Conservation (phyloP, 805 yeast genomes). For the Ogataea paraovalis region DNA sequence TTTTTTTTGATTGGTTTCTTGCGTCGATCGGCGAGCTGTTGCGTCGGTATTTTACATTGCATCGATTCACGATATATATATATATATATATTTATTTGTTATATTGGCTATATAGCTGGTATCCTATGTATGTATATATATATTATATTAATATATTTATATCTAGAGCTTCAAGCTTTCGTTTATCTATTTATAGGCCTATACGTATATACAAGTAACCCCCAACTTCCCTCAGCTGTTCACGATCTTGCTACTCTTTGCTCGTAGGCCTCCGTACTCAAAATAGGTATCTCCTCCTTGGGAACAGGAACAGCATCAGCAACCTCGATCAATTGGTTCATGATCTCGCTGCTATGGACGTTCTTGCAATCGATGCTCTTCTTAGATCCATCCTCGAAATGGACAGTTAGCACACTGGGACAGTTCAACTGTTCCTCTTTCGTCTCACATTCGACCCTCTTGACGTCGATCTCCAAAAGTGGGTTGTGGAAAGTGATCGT, state of each 20-base stretch:
- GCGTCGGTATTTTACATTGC: too few relatives aligned
- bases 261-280: constrained; percentile 7
- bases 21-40: background rate
- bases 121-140: too few relatives aligned
- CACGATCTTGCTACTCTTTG: constrained; percentile 2
- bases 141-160: too few relatives aligned
- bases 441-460: constrained; percentile 43
- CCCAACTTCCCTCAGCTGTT: background rate
- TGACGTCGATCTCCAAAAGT: constrained; percentile 54
- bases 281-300: constrained; percentile 39
- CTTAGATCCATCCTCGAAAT: constrained; percentile 35
- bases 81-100: too few relatives aligned
- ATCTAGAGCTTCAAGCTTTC: too few relatives aligned
- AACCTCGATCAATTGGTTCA: constrained; percentile 47
- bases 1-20: background rate
- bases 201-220: background rate
- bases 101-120: too few relatives aligned
- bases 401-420: constrained; percentile 44
- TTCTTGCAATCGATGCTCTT: constrained; percentile 50
- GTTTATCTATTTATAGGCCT: too few relatives aligned
- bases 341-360: constrained; percentile 47
- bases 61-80: too few relatives aligned
- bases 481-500: constrained; percentile 82
- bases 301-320: constrained; percentile 53
- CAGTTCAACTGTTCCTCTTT: constrained; percentile 40